Evolutionary conservation across 208 protist species (phyloP).

Genomic region (Trypanosoma melophagium): DNA sequence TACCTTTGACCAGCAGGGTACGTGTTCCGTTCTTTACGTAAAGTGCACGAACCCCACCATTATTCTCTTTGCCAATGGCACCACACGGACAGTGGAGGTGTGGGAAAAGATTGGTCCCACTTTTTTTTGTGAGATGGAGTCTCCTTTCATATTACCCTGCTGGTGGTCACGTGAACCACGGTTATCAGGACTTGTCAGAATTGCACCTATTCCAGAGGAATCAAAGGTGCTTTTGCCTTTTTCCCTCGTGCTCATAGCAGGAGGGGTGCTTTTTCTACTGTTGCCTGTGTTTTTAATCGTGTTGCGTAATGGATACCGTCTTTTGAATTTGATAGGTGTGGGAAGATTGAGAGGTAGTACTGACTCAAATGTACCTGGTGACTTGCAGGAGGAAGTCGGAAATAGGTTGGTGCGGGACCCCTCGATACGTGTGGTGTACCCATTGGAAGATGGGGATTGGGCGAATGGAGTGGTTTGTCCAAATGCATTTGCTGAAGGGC

Average conservation of each 20-base stretch:
- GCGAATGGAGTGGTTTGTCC: not conserved
- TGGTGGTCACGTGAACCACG: not conserved
- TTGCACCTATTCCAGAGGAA: constrained; percentile 3
- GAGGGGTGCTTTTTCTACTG: not conserved
- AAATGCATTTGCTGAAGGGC: constrained; percentile 4
- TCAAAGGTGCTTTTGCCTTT: not conserved
- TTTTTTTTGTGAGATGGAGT: constrained; percentile 15
- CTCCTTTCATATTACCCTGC: constrained; percentile 1
- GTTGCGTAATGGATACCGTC: no score
- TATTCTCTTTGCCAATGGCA: not conserved
- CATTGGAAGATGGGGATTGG: constrained; percentile 5
- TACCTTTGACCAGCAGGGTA: constrained; percentile 11
- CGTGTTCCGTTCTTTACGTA: constrained; percentile 8
- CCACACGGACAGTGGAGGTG: not conserved
- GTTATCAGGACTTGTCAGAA: constrained; percentile 10
- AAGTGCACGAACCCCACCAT: constrained; percentile 9
- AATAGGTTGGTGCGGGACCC: not conserved
- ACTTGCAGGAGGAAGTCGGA: not conserved
- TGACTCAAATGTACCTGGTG: not conserved
- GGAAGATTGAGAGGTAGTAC: no score
- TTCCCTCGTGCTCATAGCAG: constrained; percentile 1
- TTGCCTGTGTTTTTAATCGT: no score
- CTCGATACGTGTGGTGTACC: not conserved
- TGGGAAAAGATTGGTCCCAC: constrained; percentile 10
- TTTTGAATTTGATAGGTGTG: no score